phyloP scores from a whole-genome alignment of 495 filamentous ascomycete genomes.

The Gamarada debralockiae region DNA sequence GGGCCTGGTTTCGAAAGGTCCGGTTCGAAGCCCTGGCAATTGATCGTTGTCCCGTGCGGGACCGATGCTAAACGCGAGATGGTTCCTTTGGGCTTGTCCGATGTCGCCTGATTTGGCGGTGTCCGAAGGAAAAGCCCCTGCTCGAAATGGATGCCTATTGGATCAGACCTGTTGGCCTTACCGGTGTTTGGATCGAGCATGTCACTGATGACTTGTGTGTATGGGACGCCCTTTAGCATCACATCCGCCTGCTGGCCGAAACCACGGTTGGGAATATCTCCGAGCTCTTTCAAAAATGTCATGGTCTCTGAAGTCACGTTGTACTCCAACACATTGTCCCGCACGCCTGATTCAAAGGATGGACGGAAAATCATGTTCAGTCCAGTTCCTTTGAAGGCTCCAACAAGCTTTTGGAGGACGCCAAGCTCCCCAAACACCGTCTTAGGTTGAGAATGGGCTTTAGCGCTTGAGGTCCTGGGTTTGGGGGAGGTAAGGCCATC shows the following conservation, averaged over 20 bases:
- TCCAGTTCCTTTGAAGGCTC: no score
- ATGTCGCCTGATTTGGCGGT: no score
- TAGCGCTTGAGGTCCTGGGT: no score
- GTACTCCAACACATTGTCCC: constrained; percentile 10
- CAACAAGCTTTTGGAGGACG: no score
- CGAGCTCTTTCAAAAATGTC: constrained; percentile 7
- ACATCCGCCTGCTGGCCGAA: constrained; percentile 7
- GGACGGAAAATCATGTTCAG: constrained; percentile 13
- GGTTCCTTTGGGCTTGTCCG: no score
- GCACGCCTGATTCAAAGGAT: constrained; percentile 1
- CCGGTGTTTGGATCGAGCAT: constrained; percentile 12
- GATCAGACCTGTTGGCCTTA: background rate
- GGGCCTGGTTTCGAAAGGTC: no score
- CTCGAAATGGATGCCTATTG: constrained; percentile 11
- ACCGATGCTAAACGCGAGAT: no score
- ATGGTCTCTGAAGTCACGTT: constrained; percentile 9
- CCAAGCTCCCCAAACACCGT: no score
- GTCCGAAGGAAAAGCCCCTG: constrained; percentile 6
- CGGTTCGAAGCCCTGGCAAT: no score
- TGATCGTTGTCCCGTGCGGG: no score
- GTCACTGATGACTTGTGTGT: constrained; percentile 9
- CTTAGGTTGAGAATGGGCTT: no score
- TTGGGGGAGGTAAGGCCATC: no score
- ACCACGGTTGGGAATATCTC: constrained; percentile 4
- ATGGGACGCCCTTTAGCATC: constrained; percentile 10